These are phyloP conservation scores for Tuber indicum DNA, from an alignment of 495 filamentous ascomycete genomes.

Conservation along the genomic window DNA sequence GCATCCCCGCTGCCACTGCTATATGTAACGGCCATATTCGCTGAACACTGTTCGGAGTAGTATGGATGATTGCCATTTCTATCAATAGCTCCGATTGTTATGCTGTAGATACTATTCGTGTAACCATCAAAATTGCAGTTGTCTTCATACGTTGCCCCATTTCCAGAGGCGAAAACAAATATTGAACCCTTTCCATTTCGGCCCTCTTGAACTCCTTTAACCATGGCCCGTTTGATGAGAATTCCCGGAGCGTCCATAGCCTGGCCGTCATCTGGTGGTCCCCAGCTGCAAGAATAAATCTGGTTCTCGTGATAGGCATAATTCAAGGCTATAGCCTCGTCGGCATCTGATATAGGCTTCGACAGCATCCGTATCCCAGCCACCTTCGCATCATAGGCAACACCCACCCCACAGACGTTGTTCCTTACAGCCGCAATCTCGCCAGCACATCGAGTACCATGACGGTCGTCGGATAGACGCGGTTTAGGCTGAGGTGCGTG, in stretches of 20 bases:
- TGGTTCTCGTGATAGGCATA: constrained; percentile 85
- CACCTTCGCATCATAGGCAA: constrained; percentile 86
- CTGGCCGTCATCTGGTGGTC: constrained; percentile 82
- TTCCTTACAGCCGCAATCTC: constrained; percentile 89
- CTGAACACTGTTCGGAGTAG: constrained; percentile 94
- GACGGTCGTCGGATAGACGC: constrained; percentile 68
- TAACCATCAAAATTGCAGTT: constrained; percentile 99
- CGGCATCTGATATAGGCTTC: constrained; percentile 79
- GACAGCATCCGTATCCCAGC: constrained; percentile 75
- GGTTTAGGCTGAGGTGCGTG: constrained; percentile 69
- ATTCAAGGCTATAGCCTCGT: constrained; percentile 88
- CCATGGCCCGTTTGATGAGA: constrained; percentile 80
- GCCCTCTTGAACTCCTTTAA: constrained; percentile 85
- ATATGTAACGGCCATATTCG: constrained; percentile 90
- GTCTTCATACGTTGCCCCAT: constrained; percentile 78
- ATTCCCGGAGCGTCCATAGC: constrained; percentile 92
- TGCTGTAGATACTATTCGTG: constrained; percentile 98
- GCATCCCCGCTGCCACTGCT: constrained; percentile 81
- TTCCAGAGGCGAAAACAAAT: constrained; percentile 95
- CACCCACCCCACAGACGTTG: constrained; percentile 88
- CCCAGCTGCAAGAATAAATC: constrained; percentile 98
- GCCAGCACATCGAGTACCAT: constrained; percentile 90
- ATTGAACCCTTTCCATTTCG: constrained; percentile 78
- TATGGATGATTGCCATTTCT: constrained; percentile 75
- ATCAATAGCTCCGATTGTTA: constrained; percentile 92